Evolutionary conservation across 768 basidiomycete genomes (phyloP).

Genomic region (Boletus reticuloceps): DNA sequence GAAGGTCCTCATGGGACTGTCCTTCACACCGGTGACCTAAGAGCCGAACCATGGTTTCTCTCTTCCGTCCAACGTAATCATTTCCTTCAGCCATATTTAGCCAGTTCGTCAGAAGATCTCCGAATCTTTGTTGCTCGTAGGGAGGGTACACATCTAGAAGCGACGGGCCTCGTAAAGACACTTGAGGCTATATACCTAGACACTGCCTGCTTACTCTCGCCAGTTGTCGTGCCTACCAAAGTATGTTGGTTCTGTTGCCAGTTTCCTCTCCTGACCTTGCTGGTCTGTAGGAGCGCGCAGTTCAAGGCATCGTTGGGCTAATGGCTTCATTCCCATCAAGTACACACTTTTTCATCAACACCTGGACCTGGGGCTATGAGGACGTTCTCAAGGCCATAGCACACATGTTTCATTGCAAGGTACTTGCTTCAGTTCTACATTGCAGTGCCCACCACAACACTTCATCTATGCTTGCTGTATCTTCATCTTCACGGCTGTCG

Average conservation of each 20-base stretch:
- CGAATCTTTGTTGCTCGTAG: conserved; percentile 25
- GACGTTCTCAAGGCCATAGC: conserved; percentile 80
- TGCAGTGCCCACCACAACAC: background rate
- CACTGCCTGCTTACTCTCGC: conserved; percentile 64
- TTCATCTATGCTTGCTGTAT: background rate
- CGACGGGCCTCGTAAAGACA: conserved; percentile 38
- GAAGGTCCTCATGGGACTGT: conserved; percentile 68
- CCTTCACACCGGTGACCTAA: conserved; percentile 91
- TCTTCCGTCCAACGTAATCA: conserved; percentile 67
- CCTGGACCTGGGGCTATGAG: conserved; percentile 98
- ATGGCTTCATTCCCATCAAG: conserved; percentile 63
- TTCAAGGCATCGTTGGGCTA: conserved; percentile 62
- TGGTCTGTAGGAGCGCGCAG: conserved; percentile 55
- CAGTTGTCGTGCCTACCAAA: conserved; percentile 56
- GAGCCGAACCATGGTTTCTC: conserved; percentile 83
- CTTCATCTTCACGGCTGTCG: background rate
- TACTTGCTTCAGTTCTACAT: conserved; percentile 19
- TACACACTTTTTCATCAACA: conserved; percentile 83
- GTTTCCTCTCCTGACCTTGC: background rate
- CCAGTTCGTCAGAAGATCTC: conserved; percentile 26
- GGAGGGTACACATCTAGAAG: conserved; percentile 21
- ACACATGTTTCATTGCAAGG: conserved; percentile 60
- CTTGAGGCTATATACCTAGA: conserved; percentile 83
- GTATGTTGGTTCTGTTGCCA: conserved; percentile 26
- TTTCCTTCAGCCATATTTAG: conserved; percentile 68